These are phyloP conservation scores for Thelonectria olida DNA, from an alignment of 2,329 filamentous ascomycete genomes.

Conservation along the genomic window DNA sequence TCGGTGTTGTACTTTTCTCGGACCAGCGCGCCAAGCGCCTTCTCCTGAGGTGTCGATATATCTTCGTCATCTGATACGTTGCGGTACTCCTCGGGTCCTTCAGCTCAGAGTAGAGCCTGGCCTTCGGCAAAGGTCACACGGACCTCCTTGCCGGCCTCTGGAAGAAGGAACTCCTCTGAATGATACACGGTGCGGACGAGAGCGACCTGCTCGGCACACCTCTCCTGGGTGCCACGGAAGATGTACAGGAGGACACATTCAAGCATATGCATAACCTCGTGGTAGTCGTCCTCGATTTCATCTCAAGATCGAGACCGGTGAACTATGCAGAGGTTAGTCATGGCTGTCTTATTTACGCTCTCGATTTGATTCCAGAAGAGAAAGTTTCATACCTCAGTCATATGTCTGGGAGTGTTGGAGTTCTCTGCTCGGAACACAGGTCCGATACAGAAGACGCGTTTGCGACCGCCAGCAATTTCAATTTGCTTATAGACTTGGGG, in stretches of 20 bases:
- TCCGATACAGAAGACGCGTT: slow-evolving; percentile 81
- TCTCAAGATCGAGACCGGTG: slow-evolving; percentile 88
- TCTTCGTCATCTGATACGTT: slow-evolving; percentile 82
- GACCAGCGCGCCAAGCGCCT: slow-evolving; percentile 87
- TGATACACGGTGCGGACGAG: slow-evolving; percentile 77
- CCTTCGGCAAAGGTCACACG: slow-evolving; percentile 82
- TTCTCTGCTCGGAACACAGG: slow-evolving; percentile 89
- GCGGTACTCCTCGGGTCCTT: slow-evolving; percentile 72
- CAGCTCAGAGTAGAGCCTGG: slow-evolving; percentile 79
- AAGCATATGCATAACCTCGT: slow-evolving; percentile 76
- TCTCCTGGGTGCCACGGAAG: slow-evolving; percentile 75
- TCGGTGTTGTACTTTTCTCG: slow-evolving; percentile 91
- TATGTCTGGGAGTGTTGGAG: slow-evolving; percentile 83
- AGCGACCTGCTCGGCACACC: slow-evolving; percentile 77
- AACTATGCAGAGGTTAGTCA: slow-evolving; percentile 59
- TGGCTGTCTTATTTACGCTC: background rate
- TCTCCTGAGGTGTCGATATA: slow-evolving; percentile 83
- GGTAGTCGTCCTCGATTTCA: slow-evolving; percentile 83
- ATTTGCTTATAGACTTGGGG: slow-evolving; percentile 91
- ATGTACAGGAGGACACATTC: slow-evolving; percentile 81
- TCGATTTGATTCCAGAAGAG: background rate
- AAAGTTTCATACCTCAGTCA: slow-evolving; percentile 71
- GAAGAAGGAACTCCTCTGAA: slow-evolving; percentile 81
- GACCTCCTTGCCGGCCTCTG: slow-evolving; percentile 77
- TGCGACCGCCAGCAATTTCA: slow-evolving; percentile 80